Percentiles rank a stretch among this genome's conserved stretches.
Evolutionary conservation across 169 alveolate species (phyloP).

Genomic region (Cryptosporidium ryanae): DNA sequence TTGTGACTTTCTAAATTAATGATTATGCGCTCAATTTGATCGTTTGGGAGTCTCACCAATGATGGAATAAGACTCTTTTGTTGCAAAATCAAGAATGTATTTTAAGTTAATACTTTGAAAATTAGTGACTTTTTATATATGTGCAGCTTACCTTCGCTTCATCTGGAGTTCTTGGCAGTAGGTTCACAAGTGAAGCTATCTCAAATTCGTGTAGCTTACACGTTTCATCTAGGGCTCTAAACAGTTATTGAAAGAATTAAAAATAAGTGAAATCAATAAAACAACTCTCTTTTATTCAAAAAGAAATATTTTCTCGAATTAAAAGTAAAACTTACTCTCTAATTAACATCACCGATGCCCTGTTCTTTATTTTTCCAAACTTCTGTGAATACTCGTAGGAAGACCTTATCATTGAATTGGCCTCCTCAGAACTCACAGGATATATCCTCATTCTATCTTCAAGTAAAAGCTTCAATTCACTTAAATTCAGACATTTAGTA

Average conservation of each 20-base stretch:
- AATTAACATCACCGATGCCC: constrained; percentile 85
- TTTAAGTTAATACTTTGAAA: not conserved
- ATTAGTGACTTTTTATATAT: not conserved
- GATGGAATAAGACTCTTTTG: constrained; percentile 61
- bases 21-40: constrained; percentile 56
- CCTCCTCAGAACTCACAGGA: constrained; percentile 52
- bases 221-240: constrained; percentile 86
- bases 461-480: constrained; percentile 43
- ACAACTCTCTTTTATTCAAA: not conserved
- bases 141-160: constrained; percentile 84
- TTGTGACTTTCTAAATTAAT: constrained; percentile 64
- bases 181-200: constrained; percentile 87
- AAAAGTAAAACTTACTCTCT: constrained; percentile 79
- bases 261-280: not conserved
- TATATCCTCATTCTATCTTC: constrained; percentile 61
- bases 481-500: constrained; percentile 40
- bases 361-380: constrained; percentile 82
- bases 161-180: constrained; percentile 87
- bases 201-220: constrained; percentile 89
- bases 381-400: constrained; percentile 84
- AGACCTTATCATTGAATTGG: constrained; percentile 78
- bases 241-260: constrained; percentile 1
- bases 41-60: constrained; percentile 49
- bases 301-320: not conserved
- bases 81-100: not conserved